Percentiles rank a stretch among this genome's conserved stretches.
Evolutionary conservation across 2,329 filamentous ascomycete species (phyloP).

Genomic region (Ophiostoma novo-ulmi): DNA sequence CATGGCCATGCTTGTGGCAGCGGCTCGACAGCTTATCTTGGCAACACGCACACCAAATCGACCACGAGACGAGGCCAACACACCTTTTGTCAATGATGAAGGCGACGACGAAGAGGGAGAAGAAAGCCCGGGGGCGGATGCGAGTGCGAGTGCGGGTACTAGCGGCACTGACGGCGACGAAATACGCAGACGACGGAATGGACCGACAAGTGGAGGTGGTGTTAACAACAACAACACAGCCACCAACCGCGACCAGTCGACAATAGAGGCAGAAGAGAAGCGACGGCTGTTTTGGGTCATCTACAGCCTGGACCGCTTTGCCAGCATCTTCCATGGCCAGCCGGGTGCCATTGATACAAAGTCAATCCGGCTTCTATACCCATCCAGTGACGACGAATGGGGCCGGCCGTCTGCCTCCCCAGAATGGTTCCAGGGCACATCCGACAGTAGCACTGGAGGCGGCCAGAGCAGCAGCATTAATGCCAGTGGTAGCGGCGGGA

Average conservation of each 20-base stretch:
- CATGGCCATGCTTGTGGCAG: conserved; percentile 26
- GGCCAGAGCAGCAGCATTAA: neutral
- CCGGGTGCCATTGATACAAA: conserved; percentile 23
- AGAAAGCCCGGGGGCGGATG: neutral
- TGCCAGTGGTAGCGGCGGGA: neutral
- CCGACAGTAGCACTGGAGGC: neutral
- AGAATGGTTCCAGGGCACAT: conserved; percentile 20
- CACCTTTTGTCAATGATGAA: conserved; percentile 11
- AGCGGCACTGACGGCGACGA: neutral
- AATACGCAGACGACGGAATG: neutral
- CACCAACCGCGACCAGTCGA: conserved; percentile 7
- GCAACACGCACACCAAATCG: conserved; percentile 10
- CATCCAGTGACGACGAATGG: conserved; percentile 22
- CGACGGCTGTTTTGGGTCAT: conserved; percentile 26
- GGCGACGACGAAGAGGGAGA: conserved; percentile 16
- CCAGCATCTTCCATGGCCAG: conserved; percentile 24
- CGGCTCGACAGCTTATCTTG: conserved; percentile 22
- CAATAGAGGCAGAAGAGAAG: conserved; percentile 24
- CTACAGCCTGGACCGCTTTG: conserved; percentile 25
- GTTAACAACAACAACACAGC: neutral
- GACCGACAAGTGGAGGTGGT: neutral
- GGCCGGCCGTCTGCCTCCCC: conserved; percentile 12
- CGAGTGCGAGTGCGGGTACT: no score
- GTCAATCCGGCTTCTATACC: conserved; percentile 23
- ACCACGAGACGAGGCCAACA: conserved; percentile 14